Base-by-base conservation (phyloP, 2,329 filamentous ascomycete species). In the Zasmidium angulare region DNA sequence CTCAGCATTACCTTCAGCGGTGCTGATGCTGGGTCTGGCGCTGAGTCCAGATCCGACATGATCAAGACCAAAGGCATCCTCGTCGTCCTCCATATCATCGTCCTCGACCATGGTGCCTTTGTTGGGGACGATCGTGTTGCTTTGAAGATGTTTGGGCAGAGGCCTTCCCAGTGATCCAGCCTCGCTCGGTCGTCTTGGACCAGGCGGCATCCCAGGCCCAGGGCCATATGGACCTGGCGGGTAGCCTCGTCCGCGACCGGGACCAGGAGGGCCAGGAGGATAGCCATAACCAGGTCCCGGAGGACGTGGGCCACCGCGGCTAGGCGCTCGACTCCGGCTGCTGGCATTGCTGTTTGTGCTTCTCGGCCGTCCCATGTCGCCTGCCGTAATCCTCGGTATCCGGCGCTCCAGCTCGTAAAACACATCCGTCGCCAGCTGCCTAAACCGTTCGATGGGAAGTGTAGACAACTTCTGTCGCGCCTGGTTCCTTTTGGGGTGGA, bases 91-190 rank as follows among this genome's bases (percentile, higher is more conserved):
- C 56, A 88, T 82, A 12, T 79, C 78, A 67, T 96, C 92, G 72
- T 98, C 95, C 74, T 99, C 95, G 1, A 98, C 86, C 88, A 98
- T 93, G 0, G 90, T 97, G 70, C 93, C 96, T 78, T 98, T 99
- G 73, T 97, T 98, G 0, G 95, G 95, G 29, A 98, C 89, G 69
- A 98, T 96, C 0, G 92, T 98, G 72, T 96, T 98, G 72, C 89
- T 93, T 72, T 96, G 93, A 66, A 96, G 92, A 40, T 92, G 92
- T 72, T 96, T 96, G 17, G 90, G 89, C 66, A 90, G 85, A 3
- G 93, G 93, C 49, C 90, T 84, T 46, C 89, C 88, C 64, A 86
- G 58, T 31, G 63, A 66, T 21, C 63, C 66, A n/a, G 63, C 57
- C 24, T 71, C 69, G 51, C 69, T 71, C 86, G 68, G 66, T 57